phyloP scores from a whole-genome alignment of 495 filamentous ascomycete genomes.

The Pyrenopolyporus hunteri region DNA sequence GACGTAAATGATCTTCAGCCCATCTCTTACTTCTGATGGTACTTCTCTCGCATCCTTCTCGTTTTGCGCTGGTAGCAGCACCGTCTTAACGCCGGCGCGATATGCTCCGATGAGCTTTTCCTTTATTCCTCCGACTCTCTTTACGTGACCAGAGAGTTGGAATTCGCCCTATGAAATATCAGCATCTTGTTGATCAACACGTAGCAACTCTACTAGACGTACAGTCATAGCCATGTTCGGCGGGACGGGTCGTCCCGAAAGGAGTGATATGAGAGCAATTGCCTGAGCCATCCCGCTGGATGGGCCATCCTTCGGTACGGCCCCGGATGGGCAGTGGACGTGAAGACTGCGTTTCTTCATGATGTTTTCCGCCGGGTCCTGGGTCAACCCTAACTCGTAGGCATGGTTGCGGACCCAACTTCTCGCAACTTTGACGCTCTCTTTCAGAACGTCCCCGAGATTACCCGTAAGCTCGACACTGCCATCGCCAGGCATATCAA shows the following conservation, averaged over 20 bases:
- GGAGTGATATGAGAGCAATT: constrained; percentile 89
- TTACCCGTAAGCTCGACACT: constrained; percentile 97
- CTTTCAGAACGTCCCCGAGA: constrained; percentile 96
- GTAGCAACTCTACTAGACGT: constrained; percentile 28
- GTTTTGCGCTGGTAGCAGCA: constrained; percentile 86
- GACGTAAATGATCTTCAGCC: constrained; percentile 87
- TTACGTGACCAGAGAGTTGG: constrained; percentile 82
- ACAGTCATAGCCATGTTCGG: constrained; percentile 94
- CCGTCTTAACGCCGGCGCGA: constrained; percentile 92
- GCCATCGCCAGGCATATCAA: constrained; percentile 93
- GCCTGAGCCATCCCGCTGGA: constrained; percentile 94
- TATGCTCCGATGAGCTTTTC: constrained; percentile 97
- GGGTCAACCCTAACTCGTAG: constrained; percentile 84
- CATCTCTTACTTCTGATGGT: constrained; percentile 86
- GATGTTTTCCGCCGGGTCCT: constrained; percentile 83
- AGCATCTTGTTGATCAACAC: constrained; percentile 26
- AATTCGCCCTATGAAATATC: constrained; percentile 72
- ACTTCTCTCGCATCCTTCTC: constrained; percentile 93
- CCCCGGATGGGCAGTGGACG: constrained; percentile 93
- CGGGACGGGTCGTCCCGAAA: constrained; percentile 85
- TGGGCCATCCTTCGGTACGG: constrained; percentile 92
- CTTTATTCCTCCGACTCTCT: constrained; percentile 93
- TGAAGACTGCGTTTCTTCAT: constrained; percentile 96
- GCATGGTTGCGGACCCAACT: constrained; percentile 97
- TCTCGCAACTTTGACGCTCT: constrained; percentile 94